Conservation (phyloP, 441 rosid species). For the Aleurites moluccanus region DNA sequence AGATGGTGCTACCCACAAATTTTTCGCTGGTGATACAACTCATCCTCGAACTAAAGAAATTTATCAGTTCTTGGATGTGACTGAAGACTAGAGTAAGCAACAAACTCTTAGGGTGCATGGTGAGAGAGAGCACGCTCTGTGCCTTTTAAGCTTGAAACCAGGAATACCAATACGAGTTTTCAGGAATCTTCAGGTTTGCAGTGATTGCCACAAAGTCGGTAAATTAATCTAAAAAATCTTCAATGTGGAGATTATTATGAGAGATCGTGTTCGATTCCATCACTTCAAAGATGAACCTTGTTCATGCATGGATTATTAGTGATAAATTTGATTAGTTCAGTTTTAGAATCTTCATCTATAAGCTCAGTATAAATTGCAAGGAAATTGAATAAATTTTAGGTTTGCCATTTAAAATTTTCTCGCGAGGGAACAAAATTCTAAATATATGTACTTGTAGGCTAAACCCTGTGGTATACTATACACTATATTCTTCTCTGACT, state of each 20-base stretch:
- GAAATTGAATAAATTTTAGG: too few relatives aligned
- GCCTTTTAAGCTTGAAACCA: constrained; percentile 57
- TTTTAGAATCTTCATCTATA: not conserved
- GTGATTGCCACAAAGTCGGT: constrained; percentile 68
- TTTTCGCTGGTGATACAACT: constrained; percentile 77
- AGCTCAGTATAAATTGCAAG: too few relatives aligned
- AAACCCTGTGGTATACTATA: too few relatives aligned
- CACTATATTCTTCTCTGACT: too few relatives aligned
- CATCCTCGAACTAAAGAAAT: constrained; percentile 65
- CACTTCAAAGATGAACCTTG: constrained; percentile 73
- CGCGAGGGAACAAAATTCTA: too few relatives aligned
- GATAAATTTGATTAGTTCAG: constrained; percentile 17
- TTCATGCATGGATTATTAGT: constrained; percentile 81
- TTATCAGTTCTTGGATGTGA: constrained; percentile 47
- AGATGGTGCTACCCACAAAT: constrained; percentile 56
- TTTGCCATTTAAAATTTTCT: too few relatives aligned
- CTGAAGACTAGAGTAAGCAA: constrained; percentile 50
- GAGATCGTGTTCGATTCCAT: constrained; percentile 77
- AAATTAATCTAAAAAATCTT: constrained; percentile 60
- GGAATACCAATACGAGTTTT: constrained; percentile 62
- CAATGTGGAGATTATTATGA: constrained; percentile 65
- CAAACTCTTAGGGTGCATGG: constrained; percentile 61
- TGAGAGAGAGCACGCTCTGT: constrained; percentile 79
- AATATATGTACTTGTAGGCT: too few relatives aligned
- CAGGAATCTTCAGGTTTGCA: constrained; percentile 79